Conservation (phyloP, 208 protist genomes). For the Leishmania amazonensis region DNA sequence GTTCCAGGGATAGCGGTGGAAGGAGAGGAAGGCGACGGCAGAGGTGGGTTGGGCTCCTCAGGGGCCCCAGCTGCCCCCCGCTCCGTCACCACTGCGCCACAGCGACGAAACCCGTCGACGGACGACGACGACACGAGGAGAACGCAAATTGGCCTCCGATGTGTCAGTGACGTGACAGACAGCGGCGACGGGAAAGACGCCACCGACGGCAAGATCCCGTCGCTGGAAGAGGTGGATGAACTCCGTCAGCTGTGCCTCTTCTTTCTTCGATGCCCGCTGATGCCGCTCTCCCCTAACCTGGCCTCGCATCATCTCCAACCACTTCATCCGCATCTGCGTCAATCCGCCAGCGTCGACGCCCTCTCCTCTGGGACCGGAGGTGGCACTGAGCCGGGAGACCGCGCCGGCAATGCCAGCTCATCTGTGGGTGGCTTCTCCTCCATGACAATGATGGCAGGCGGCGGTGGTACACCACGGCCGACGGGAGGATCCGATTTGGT, state of each 20-base stretch:
- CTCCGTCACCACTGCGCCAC: not conserved
- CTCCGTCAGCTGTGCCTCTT: slow-evolving; percentile 21
- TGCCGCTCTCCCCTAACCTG: slow-evolving; percentile 20
- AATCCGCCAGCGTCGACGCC: slow-evolving; percentile 8
- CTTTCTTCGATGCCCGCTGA: slow-evolving; percentile 28
- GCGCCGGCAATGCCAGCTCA: not conserved
- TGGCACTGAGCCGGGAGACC: not conserved
- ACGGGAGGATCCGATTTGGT: not conserved
- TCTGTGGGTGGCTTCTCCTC: not conserved
- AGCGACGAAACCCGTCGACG: not conserved
- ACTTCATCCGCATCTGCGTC: not conserved
- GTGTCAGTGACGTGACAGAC: not conserved
- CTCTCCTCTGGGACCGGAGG: not conserved
- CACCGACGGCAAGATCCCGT: not conserved
- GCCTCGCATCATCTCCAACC: not conserved
- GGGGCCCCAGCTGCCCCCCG: not conserved
- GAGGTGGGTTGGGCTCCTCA: not conserved
- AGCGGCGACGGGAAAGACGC: not conserved
- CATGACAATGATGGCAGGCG: not conserved
- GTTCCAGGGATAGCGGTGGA: not conserved
- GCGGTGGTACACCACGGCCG: not conserved
- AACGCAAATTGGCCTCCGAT: not conserved
- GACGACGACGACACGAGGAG: not conserved
- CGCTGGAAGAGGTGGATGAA: slow-evolving; percentile 2
- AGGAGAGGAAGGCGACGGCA: not conserved